Conservation (phyloP, 305 asterid genomes). For the Solanum hybrid region DNA sequence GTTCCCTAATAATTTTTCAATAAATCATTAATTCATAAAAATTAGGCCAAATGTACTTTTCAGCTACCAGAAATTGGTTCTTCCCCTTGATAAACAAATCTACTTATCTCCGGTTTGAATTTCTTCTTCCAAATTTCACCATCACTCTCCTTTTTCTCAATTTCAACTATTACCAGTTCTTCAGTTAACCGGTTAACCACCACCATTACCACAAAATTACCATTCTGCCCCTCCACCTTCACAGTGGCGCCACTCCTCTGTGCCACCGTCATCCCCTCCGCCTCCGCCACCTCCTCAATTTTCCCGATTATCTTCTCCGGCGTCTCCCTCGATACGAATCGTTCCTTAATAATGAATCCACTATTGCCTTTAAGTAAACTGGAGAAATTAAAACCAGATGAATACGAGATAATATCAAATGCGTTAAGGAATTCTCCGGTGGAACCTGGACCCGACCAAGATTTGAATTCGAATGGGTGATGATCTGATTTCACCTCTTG, state of each 20-base stretch:
- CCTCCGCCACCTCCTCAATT: slow-evolving; percentile 28
- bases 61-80: slow-evolving; percentile 14
- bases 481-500: slow-evolving; percentile 23
- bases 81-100: slow-evolving; percentile 24
- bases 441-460: slow-evolving; percentile 8
- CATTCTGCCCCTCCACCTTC: slow-evolving; percentile 37
- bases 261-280: slow-evolving; percentile 23
- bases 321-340: slow-evolving; percentile 25
- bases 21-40: background rate
- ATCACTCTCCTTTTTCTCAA: slow-evolving; percentile 14
- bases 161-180: slow-evolving; percentile 50
- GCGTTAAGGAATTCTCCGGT: slow-evolving; percentile 34
- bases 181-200: slow-evolving; percentile 55
- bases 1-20: background rate
- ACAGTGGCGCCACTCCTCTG: slow-evolving; percentile 22
- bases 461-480: slow-evolving; percentile 28
- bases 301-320: slow-evolving; percentile 35
- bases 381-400: slow-evolving; percentile 51
- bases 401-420: slow-evolving; percentile 42
- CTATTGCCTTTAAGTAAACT: slow-evolving; percentile 27
- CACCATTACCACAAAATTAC: slow-evolving; percentile 24
- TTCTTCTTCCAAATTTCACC: slow-evolving; percentile 40
- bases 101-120: slow-evolving; percentile 31
- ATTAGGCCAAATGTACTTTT: background rate
- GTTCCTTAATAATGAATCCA: slow-evolving; percentile 16